Percentiles rank a stretch among this genome's conserved stretches.
These are phyloP conservation scores for Nicotiana noctiflora DNA, from an alignment of 257 asterid species.

Conservation along the genomic window DNA sequence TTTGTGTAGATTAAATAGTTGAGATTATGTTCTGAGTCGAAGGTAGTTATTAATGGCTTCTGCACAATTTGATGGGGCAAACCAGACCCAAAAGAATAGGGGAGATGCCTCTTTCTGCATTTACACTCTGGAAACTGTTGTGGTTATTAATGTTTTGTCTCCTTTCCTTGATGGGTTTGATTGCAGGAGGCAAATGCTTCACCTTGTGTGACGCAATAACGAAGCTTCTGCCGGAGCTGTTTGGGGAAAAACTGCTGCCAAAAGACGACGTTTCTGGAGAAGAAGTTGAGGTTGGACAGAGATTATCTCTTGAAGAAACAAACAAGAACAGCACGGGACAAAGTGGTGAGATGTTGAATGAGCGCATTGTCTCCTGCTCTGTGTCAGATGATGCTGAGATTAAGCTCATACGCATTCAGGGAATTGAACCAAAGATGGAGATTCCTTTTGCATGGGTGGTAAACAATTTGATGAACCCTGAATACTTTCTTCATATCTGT, in stretches of 20 bases:
- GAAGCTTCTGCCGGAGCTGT: slow-evolving; percentile 63
- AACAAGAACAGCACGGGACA: slow-evolving; percentile 29
- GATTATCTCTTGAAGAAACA: slow-evolving; percentile 28
- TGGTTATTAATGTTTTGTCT: neutral
- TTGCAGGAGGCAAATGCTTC: slow-evolving; percentile 78
- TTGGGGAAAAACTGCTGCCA: slow-evolving; percentile 26
- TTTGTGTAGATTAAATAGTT: neutral
- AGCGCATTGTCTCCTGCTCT: slow-evolving; percentile 16
- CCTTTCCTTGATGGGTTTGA: neutral
- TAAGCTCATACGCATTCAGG: slow-evolving; percentile 79
- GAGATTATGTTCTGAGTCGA: neutral
- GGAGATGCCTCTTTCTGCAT: neutral
- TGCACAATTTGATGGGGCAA: neutral
- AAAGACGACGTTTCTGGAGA: slow-evolving; percentile 10
- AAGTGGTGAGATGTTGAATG: slow-evolving; percentile 24
- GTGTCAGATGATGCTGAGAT: slow-evolving; percentile 42
- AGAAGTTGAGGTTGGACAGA: slow-evolving; percentile 39
- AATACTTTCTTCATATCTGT: slow-evolving; percentile 88
- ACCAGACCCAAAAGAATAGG: neutral
- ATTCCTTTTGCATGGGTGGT: slow-evolving; percentile 93
- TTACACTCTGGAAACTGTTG: neutral
- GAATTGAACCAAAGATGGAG: slow-evolving; percentile 77
- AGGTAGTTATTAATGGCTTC: neutral
- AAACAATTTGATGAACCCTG: slow-evolving; percentile 89
- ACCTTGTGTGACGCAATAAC: slow-evolving; percentile 72